Conservation (phyloP, 164 flowering plant species). For the Macadamia tetraphylla region DNA sequence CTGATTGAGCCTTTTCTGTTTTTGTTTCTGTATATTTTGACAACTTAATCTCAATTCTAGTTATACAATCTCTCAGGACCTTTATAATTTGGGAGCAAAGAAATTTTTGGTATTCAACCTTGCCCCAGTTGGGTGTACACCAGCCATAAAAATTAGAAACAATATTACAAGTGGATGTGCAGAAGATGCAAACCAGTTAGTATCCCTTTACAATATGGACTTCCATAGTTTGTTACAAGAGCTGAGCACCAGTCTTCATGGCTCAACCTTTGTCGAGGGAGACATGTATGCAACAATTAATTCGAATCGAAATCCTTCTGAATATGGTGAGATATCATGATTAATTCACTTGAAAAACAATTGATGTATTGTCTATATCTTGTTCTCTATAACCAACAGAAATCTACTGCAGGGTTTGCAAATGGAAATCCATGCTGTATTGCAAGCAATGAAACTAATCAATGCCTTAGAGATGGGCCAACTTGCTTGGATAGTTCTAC, state of each 20-base stretch:
- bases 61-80: neutral
- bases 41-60: no score
- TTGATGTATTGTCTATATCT: no score
- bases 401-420: conserved; percentile 24
- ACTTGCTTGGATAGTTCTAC: conserved; percentile 25
- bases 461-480: conserved; percentile 28
- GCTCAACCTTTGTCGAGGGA: conserved; percentile 35
- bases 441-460: conserved; percentile 27
- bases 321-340: conserved; percentile 30
- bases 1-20: no score
- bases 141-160: neutral
- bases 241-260: conserved; percentile 22
- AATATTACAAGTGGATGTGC: conserved; percentile 26
- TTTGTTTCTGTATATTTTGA: no score
- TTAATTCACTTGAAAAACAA: no score
- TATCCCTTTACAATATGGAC: conserved; percentile 23
- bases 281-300: conserved; percentile 22
- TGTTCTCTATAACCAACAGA: no score
- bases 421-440: conserved; percentile 42
- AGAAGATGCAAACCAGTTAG: conserved; percentile 28
- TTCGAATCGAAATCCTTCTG: conserved; percentile 27
- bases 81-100: conserved; percentile 25
- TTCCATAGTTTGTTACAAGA: conserved; percentile 28
- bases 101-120: conserved; percentile 31
- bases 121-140: conserved; percentile 29